Conservation (phyloP, 306 rosid species). For the Prunus dulcis region DNA sequence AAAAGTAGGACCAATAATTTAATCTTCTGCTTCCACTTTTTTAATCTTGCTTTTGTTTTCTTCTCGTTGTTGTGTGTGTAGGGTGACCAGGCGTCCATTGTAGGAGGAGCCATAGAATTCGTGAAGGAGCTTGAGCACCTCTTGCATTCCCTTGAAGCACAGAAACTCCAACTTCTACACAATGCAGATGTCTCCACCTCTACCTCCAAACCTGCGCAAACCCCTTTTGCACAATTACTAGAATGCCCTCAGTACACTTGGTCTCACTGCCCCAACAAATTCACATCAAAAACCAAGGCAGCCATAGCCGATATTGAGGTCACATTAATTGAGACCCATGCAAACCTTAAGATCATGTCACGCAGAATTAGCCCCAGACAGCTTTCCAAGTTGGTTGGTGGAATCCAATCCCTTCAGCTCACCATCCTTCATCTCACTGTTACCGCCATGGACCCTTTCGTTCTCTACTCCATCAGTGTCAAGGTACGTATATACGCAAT, state of each 20-base stretch:
- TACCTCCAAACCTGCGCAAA: conserved; percentile 23
- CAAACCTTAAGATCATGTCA: conserved; percentile 69
- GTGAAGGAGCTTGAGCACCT: conserved; percentile 83
- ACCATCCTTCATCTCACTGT: conserved; percentile 84
- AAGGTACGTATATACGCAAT: conserved; percentile 61
- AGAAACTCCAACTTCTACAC: conserved; percentile 48
- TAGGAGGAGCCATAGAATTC: conserved; percentile 93
- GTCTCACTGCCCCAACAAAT: conserved; percentile 47
- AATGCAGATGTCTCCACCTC: conserved; percentile 2
- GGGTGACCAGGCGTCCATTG: conserved; percentile 98
- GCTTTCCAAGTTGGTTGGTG: conserved; percentile 59
- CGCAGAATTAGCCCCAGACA: conserved; percentile 46
- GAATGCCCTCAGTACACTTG: conserved; percentile 46
- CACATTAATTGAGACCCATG: conserved; percentile 85
- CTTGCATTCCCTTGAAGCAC: conserved; percentile 69
- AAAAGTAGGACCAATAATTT: neutral
- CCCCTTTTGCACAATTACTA: conserved; percentile 45
- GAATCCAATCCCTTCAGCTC: conserved; percentile 62
- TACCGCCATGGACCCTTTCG: conserved; percentile 57
- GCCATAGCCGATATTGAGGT: conserved; percentile 88
- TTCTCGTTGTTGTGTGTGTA: conserved; percentile 14
- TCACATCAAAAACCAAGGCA: conserved; percentile 53
- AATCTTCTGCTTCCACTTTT: neutral
- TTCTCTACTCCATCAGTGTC: conserved; percentile 76
- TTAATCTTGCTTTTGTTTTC: neutral